A percentile compares a stretch with the other conserved stretches of the same genome.
Evolutionary conservation across 331 rosid genomes (phyloP).

Genomic region (Quercus lobata): DNA sequence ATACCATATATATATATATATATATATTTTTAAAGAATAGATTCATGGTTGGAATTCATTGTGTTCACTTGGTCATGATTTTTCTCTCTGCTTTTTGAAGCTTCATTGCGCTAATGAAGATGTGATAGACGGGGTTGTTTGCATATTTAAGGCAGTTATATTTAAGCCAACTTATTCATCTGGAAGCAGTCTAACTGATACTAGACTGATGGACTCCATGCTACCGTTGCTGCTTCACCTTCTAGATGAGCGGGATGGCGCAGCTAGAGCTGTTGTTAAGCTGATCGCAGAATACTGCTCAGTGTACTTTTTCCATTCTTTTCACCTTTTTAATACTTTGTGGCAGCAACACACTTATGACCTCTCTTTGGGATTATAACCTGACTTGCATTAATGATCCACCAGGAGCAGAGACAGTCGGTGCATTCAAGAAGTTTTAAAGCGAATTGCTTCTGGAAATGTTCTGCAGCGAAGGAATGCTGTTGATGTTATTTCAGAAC

Average conservation of each 20-base stretch:
- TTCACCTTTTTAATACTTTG: conserved; percentile 9
- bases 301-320: conserved; percentile 45
- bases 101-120: conserved; percentile 69
- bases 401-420: conserved; percentile 59
- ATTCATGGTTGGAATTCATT: conserved; percentile 5
- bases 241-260: conserved; percentile 79
- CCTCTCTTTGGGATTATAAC: conserved; percentile 8
- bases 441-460: conserved; percentile 57
- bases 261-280: conserved; percentile 75
- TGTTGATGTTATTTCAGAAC: conserved; percentile 69
- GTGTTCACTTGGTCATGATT: conserved; percentile 9
- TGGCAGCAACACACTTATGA: background rate
- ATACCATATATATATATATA: background rate
- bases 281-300: conserved; percentile 82
- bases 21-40: background rate
- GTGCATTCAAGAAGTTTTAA: conserved; percentile 66
- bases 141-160: conserved; percentile 69
- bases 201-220: conserved; percentile 46
- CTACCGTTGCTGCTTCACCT: conserved; percentile 63
- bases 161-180: conserved; percentile 48
- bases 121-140: conserved; percentile 56
- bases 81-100: conserved; percentile 36
- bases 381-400: conserved; percentile 28
- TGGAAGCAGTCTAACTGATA: conserved; percentile 42
- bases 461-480: conserved; percentile 77